Evolutionary conservation across 192 early-diverging fungal species (phyloP).

Genomic region (Funneliformis mosseae): DNA sequence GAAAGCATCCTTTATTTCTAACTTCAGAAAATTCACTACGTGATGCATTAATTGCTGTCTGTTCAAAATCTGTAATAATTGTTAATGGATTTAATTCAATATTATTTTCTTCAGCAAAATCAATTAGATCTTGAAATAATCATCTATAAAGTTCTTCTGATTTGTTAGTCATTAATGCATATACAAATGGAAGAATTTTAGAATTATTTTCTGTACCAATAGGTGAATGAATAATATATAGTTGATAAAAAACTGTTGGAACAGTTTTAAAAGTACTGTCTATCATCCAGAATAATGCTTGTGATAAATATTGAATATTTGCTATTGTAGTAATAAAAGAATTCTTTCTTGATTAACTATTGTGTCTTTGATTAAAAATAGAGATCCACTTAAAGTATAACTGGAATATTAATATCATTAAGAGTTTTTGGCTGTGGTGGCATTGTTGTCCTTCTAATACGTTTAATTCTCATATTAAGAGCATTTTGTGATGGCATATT

Average conservation of each 20-base stretch:
- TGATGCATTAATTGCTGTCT: not conserved
- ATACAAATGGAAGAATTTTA: not conserved
- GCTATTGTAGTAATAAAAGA: constrained; percentile 15
- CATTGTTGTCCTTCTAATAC: not conserved
- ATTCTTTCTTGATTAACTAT: not conserved
- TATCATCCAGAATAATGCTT: not conserved
- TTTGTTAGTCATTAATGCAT: not conserved
- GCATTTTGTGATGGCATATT: not conserved
- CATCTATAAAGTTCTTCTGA: not conserved
- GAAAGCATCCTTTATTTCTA: not conserved
- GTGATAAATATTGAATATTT: not conserved
- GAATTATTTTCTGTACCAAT: not conserved
- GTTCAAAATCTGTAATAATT: constrained; percentile 16
- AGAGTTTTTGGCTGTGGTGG: not conserved
- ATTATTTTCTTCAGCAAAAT: constrained; percentile 15
- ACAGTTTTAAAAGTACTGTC: not conserved
- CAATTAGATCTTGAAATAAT: not conserved
- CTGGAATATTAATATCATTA: not conserved
- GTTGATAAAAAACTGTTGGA: not conserved
- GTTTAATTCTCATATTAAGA: not conserved
- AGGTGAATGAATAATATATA: not conserved
- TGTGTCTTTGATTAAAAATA: not conserved
- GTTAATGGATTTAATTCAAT: not conserved
- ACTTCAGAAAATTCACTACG: not conserved
- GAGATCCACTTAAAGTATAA: not conserved